A percentile compares a stretch with the other conserved stretches of the same genome.
Conservation (phyloP, 352 stramenopile species). For the Phytopythium kandeliae region DNA sequence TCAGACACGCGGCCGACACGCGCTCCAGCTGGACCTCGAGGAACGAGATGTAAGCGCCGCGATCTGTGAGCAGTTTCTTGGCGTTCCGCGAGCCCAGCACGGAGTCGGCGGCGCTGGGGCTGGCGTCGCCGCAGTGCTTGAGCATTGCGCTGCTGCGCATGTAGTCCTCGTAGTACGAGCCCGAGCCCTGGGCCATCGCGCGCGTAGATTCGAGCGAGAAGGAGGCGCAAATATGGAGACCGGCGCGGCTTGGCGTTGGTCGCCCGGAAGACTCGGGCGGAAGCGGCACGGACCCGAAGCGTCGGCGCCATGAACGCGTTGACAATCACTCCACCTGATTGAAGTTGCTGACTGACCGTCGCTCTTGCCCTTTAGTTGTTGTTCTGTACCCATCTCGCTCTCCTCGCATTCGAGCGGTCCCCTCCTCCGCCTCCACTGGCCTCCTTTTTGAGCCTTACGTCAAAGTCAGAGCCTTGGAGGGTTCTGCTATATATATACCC, state of each 20-base stretch:
- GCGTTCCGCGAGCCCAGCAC: slow-evolving; percentile 20
- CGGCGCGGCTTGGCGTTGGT: too few relatives aligned
- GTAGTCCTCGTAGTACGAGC: slow-evolving; percentile 82
- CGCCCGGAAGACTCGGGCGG: not conserved
- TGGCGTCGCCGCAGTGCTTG: slow-evolving; percentile 37
- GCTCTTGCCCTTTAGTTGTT: too few relatives aligned
- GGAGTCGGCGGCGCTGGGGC: not conserved
- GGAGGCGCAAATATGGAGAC: not conserved
- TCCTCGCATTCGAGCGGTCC: too few relatives aligned
- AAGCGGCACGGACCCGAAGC: not conserved
- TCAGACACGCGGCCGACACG: slow-evolving; percentile 75
- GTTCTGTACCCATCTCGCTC: too few relatives aligned
- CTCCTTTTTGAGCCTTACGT: too few relatives aligned
- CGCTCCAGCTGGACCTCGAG: slow-evolving; percentile 85
- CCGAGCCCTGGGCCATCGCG: slow-evolving; percentile 21
- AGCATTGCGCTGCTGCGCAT: slow-evolving; percentile 71
- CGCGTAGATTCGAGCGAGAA: not conserved
- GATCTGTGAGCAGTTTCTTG: slow-evolving; percentile 80
- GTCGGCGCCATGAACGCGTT: not conserved
- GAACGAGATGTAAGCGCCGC: slow-evolving; percentile 84
- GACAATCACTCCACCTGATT: not conserved
- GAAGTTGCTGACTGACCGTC: not conserved
- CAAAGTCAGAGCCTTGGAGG: too few relatives aligned
- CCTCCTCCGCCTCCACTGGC: too few relatives aligned
- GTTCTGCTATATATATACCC: too few relatives aligned